phyloP scores from a whole-genome alignment of 2,329 filamentous ascomycete species.

The Neonectria sp. region DNA sequence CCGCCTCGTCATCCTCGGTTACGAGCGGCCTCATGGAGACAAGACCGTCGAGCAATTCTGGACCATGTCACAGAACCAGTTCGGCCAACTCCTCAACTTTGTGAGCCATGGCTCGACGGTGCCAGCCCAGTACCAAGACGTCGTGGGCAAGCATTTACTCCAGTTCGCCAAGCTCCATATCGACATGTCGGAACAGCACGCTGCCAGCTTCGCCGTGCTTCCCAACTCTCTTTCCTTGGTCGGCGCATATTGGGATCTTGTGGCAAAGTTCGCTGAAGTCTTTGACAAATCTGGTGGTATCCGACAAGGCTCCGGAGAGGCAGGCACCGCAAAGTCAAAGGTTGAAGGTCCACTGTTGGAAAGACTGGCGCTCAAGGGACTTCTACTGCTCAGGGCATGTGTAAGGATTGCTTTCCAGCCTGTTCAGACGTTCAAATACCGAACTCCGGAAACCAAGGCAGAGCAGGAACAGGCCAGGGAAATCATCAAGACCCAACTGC shows the following conservation, averaged over 20 bases:
- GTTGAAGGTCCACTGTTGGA: constrained; percentile 78
- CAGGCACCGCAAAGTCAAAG: constrained; percentile 62
- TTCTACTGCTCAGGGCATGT: constrained; percentile 86
- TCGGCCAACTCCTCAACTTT: constrained; percentile 81
- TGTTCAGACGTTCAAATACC: constrained; percentile 86
- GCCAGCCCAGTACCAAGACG: constrained; percentile 67
- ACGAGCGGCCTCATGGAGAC: constrained; percentile 86
- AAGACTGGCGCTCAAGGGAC: constrained; percentile 84
- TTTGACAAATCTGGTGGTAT: constrained; percentile 76
- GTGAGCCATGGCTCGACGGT: constrained; percentile 70
- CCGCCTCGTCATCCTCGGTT: constrained; percentile 84
- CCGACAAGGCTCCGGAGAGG: constrained; percentile 59
- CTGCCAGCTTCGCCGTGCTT: constrained; percentile 86
- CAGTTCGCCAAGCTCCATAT: constrained; percentile 95
- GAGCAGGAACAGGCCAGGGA: constrained; percentile 81
- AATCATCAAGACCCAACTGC: constrained; percentile 79
- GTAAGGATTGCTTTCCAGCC: constrained; percentile 89
- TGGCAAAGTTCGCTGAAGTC: constrained; percentile 81
- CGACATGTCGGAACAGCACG: constrained; percentile 84
- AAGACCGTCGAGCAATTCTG: constrained; percentile 85
- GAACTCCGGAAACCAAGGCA: constrained; percentile 79
- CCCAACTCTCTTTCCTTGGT: constrained; percentile 85
- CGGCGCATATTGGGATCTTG: constrained; percentile 87
- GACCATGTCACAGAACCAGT: constrained; percentile 82
- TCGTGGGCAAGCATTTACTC: constrained; percentile 88